phyloP scores from a whole-genome alignment of 78 protist genomes.

The Dictyostelium firmibasis region DNA sequence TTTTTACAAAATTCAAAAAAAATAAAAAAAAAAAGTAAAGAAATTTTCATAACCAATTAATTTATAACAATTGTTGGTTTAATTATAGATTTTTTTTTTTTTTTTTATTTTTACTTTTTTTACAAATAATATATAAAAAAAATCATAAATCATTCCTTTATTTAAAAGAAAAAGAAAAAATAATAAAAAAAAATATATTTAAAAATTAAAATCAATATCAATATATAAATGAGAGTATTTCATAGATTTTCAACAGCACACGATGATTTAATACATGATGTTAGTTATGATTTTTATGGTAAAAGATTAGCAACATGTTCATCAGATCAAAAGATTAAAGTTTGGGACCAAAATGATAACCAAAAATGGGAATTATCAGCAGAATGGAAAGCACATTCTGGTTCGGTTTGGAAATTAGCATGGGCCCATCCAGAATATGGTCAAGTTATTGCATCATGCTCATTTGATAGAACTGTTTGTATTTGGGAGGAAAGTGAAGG shows the following conservation, averaged over 20 bases:
- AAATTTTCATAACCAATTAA: too few species aligned
- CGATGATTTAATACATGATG: slow-evolving; percentile 87
- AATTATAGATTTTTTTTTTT: too few species aligned
- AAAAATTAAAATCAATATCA: background rate
- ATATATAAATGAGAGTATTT: slow-evolving; percentile 42
- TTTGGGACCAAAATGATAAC: slow-evolving; percentile 72
- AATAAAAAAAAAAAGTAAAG: too few species aligned
- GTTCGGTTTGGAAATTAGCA: slow-evolving; percentile 87
- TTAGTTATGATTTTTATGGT: slow-evolving; percentile 89
- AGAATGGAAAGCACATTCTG: slow-evolving; percentile 90
- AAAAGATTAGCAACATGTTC: slow-evolving; percentile 88
- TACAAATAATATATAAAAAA: too few species aligned
- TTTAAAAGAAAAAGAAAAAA: background rate
- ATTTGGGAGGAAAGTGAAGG: slow-evolving; percentile 91
- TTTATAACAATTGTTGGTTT: too few species aligned
- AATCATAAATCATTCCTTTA: background rate
- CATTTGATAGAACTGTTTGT: slow-evolving; percentile 88
- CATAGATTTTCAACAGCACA: slow-evolving; percentile 76
- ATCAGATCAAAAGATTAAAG: slow-evolving; percentile 84
- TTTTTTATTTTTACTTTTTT: background rate
- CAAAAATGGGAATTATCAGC: slow-evolving; percentile 70
- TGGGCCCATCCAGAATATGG: slow-evolving; percentile 97
- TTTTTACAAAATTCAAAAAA: too few species aligned
- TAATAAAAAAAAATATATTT: background rate
- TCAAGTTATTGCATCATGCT: slow-evolving; percentile 91